Conservation (phyloP, 2,329 filamentous ascomycete genomes). For the Alternaria sp. region DNA sequence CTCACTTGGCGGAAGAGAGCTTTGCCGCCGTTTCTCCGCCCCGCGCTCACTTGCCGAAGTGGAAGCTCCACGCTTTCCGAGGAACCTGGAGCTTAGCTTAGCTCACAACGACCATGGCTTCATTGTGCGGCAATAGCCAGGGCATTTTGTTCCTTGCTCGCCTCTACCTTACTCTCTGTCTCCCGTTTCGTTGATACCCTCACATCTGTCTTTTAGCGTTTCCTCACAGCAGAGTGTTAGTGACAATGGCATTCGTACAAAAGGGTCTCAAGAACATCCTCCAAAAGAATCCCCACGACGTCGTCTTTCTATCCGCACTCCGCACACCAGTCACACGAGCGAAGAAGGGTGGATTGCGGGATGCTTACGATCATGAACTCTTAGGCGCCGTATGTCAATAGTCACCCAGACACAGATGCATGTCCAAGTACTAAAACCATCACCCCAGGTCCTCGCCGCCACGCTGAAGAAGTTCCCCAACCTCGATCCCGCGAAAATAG, state of each 20-base stretch:
- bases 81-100: constrained; percentile 38
- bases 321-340: constrained; percentile 86
- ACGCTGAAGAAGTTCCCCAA: constrained; percentile 76
- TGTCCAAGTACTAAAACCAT: constrained; percentile 21
- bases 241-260: constrained; percentile 55
- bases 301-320: constrained; percentile 88
- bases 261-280: constrained; percentile 79
- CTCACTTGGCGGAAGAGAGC: constrained; percentile 31
- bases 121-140: constrained; percentile 18
- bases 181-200: constrained; percentile 11
- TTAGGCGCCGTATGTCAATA: constrained; percentile 65
- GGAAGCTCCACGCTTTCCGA: constrained; percentile 24
- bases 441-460: constrained; percentile 63
- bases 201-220: constrained; percentile 20
- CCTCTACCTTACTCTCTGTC: neutral
- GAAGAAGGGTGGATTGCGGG: constrained; percentile 83
- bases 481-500: constrained; percentile 72
- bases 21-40: constrained; percentile 37
- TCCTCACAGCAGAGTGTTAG: neutral
- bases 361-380: constrained; percentile 90
- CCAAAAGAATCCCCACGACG: constrained; percentile 78
- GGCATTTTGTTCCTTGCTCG: constrained; percentile 12
- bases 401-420: constrained; percentile 47
- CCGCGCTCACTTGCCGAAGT: constrained; percentile 49
- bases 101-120: constrained; percentile 31